phyloP scores from a whole-genome alignment of 2,329 filamentous ascomycete species.

The Verruconis gallopava region DNA sequence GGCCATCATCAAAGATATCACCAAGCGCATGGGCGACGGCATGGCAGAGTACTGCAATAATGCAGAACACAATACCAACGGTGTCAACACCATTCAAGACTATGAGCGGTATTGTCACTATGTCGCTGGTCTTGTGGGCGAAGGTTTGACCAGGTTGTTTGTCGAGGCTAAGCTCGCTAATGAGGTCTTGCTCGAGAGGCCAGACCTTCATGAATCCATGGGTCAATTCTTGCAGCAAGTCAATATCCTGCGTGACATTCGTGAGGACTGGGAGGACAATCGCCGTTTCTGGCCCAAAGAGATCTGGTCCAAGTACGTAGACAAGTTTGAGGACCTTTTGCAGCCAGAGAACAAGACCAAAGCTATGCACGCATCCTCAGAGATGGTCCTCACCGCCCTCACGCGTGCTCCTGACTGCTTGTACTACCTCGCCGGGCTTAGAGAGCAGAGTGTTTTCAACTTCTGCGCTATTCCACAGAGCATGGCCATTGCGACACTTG shows the following conservation, averaged over 20 bases:
- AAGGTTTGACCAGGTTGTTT: conserved; percentile 82
- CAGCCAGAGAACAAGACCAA: conserved; percentile 62
- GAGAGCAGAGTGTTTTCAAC: conserved; percentile 97
- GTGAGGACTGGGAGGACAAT: conserved; percentile 77
- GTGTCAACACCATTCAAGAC: conserved; percentile 70
- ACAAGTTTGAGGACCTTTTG: conserved; percentile 81
- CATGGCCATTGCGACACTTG: conserved; percentile 94
- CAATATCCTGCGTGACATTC: conserved; percentile 94
- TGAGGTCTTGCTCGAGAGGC: conserved; percentile 63
- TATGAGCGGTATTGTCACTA: conserved; percentile 98
- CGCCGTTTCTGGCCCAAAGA: conserved; percentile 91
- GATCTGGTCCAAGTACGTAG: conserved; percentile 93
- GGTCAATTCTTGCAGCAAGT: conserved; percentile 95
- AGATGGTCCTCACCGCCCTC: conserved; percentile 87
- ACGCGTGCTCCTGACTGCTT: conserved; percentile 82
- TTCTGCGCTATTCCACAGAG: conserved; percentile 93
- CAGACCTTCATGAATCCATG: conserved; percentile 85
- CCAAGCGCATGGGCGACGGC: conserved; percentile 88
- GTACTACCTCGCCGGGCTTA: conserved; percentile 93
- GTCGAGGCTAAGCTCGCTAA: conserved; percentile 80
- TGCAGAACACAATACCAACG: conserved; percentile 64
- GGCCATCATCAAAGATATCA: conserved; percentile 83
- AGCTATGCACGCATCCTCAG: conserved; percentile 74
- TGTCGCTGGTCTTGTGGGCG: conserved; percentile 94
- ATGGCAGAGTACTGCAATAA: conserved; percentile 89